Evolutionary conservation across 805 yeast species (phyloP).

Genomic region (Wickerhamiella sergipiensis): DNA sequence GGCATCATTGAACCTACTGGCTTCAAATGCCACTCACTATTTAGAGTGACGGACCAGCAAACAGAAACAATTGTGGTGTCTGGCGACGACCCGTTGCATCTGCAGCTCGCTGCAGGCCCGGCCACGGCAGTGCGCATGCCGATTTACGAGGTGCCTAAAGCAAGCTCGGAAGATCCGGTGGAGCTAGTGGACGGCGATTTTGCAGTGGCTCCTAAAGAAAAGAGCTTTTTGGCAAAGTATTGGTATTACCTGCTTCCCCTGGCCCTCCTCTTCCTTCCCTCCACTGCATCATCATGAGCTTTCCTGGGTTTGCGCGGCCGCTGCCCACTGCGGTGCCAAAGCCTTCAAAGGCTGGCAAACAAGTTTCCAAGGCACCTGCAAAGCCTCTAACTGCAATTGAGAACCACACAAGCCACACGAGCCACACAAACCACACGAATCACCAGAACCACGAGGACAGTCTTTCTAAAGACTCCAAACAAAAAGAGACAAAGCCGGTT

Average conservation of each 20-base stretch:
- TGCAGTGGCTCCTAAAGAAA: conserved; percentile 1
- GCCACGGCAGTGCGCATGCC: conserved; percentile 2
- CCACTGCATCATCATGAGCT: conserved; percentile 1
- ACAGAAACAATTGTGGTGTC: conserved; percentile 3
- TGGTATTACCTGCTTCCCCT: conserved; percentile 11
- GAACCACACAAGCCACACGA: too few species aligned
- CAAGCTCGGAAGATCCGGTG: not conserved
- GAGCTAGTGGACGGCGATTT: conserved; percentile 20
- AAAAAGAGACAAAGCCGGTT: not conserved
- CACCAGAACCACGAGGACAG: too few species aligned
- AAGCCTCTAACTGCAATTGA: not conserved
- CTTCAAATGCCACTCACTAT: conserved; percentile 9
- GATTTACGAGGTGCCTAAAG: not conserved
- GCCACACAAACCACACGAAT: too few species aligned
- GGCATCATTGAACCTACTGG: conserved; percentile 4
- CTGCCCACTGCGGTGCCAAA: not conserved
- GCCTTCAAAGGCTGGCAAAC: not conserved
- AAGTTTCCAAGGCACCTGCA: too few species aligned
- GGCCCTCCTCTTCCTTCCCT: conserved; percentile 3
- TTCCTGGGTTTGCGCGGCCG: conserved; percentile 1
- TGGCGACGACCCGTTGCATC: conserved; percentile 5
- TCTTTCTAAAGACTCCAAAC: too few species aligned
- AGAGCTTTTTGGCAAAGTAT: conserved; percentile 11
- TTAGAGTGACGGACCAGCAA: not conserved
- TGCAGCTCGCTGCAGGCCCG: conserved; percentile 16